Percentiles rank a stretch among this genome's conserved stretches.
These are phyloP conservation scores for Achaetomiella virescens DNA, from an alignment of 495 filamentous ascomycete species.

Conservation along the genomic window DNA sequence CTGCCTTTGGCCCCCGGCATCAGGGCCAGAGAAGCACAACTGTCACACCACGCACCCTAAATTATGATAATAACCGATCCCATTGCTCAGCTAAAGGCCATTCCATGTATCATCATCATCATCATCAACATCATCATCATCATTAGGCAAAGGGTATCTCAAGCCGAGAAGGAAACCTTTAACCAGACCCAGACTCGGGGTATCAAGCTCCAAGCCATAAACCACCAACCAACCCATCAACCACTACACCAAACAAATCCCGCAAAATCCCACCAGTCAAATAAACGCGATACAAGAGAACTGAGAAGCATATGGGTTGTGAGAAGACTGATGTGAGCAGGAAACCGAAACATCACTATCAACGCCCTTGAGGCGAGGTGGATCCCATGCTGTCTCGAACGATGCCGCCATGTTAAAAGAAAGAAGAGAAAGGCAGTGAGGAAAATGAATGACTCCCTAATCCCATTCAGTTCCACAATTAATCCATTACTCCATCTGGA, in stretches of 20 bases:
- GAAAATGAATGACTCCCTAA: not conserved
- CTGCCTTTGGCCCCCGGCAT: too few relatives aligned
- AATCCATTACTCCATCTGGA: not conserved
- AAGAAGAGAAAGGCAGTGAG: not conserved
- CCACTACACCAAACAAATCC: not conserved
- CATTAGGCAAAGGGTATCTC: too few relatives aligned
- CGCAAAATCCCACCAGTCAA: not conserved
- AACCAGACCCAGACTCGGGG: too few relatives aligned
- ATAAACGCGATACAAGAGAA: constrained; percentile 2
- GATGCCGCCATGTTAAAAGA: not conserved
- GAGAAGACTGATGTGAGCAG: not conserved
- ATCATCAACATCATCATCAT: too few relatives aligned
- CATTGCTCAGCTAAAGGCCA: too few relatives aligned
- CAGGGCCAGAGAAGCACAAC: too few relatives aligned
- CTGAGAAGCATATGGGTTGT: not conserved
- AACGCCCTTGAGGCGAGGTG: too few relatives aligned
- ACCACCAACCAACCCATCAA: not conserved
- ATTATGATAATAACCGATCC: not conserved
- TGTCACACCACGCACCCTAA: not conserved
- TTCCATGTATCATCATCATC: too few relatives aligned
- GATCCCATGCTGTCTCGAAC: too few relatives aligned
- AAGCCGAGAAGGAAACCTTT: too few relatives aligned
- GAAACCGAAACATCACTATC: not conserved
- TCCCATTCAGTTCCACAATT: not conserved
- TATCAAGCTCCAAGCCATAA: not conserved